Evolutionary conservation across 2,329 filamentous ascomycete genomes (phyloP).

Genomic region (Fusarium solani-melongenae): DNA sequence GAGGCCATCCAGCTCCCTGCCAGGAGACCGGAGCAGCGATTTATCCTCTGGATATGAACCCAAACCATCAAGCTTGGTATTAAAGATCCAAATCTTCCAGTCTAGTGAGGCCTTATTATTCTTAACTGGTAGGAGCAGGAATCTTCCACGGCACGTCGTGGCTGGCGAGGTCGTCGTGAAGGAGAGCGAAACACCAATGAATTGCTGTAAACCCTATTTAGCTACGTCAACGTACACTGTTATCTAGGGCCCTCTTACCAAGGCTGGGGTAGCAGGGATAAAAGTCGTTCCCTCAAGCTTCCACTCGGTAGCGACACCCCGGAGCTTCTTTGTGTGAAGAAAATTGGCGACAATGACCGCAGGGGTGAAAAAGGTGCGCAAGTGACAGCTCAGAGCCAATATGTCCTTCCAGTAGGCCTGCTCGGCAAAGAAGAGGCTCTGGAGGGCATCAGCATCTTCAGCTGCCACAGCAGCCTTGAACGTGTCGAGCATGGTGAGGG

Average conservation of each 20-base stretch:
- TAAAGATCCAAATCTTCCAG: conserved; percentile 36
- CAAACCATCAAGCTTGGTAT: conserved; percentile 19
- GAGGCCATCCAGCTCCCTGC: neutral
- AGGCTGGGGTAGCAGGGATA: conserved; percentile 18
- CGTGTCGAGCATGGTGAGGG: neutral
- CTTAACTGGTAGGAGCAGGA: conserved; percentile 9
- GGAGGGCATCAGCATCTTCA: neutral
- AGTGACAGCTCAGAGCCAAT: conserved; percentile 26
- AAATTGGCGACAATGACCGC: neutral
- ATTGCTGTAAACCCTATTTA: conserved; percentile 19
- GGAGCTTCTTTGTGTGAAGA: neutral
- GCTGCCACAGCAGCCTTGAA: conserved; percentile 11
- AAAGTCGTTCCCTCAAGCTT: conserved; percentile 22
- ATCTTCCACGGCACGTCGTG: conserved; percentile 4
- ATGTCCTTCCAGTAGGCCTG: conserved; percentile 34
- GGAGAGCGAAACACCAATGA: conserved; percentile 3
- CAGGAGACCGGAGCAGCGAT: neutral
- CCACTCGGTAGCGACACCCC: neutral
- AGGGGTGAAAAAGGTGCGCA: conserved; percentile 16
- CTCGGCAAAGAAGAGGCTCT: conserved; percentile 5
- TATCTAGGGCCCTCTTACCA: neutral
- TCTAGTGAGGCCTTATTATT: rapidly evolving
- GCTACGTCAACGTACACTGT: neutral
- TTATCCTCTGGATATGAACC: conserved; percentile 12
- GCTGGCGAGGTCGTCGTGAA: conserved; percentile 12